Conservation (phyloP, 768 basidiomycete species). For the Phanerochaete sordida region DNA sequence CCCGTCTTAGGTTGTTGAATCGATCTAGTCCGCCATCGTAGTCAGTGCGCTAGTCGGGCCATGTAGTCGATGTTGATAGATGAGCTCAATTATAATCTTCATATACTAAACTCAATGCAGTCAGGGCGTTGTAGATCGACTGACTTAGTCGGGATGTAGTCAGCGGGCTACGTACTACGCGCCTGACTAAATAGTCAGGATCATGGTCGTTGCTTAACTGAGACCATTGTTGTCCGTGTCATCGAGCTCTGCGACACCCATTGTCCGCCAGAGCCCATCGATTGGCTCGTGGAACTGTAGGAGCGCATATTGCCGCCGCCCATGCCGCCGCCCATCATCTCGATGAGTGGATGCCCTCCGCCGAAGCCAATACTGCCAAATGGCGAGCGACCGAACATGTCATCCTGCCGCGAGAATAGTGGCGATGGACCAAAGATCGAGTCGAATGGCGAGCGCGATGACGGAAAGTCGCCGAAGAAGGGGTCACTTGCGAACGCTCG, state of each 20-base stretch:
- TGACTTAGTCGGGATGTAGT: too few relatives aligned
- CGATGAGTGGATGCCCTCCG: slow-evolving; percentile 1
- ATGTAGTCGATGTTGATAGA: too few relatives aligned
- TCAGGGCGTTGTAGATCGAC: too few relatives aligned
- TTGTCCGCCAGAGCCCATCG: slow-evolving; percentile 35
- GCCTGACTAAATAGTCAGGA: too few relatives aligned
- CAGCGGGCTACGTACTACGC: too few relatives aligned
- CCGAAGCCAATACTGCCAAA: slow-evolving; percentile 11
- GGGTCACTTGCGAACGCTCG: slow-evolving; percentile 26
- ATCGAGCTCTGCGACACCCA: slow-evolving; percentile 51
- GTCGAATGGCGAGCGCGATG: slow-evolving; percentile 9
- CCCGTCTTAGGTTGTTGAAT: too few relatives aligned
- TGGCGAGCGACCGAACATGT: slow-evolving; percentile 1
- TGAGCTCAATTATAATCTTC: too few relatives aligned
- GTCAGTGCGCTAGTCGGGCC: too few relatives aligned
- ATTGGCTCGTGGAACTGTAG: slow-evolving; percentile 27
- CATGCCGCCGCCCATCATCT: slow-evolving; percentile 1
- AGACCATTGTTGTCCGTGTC: too few relatives aligned
- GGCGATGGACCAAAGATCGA: slow-evolving; percentile 10
- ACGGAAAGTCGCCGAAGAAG: slow-evolving; percentile 25
- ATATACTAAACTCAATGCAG: too few relatives aligned
- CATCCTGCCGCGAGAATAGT: slow-evolving; percentile 1
- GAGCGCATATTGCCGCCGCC: slow-evolving; percentile 5
- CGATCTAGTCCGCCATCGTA: too few relatives aligned
- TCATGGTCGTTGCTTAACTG: too few relatives aligned